Evolutionary conservation across 179 eudicot genomes (phyloP).

Genomic region (Heliamphora pulchella): DNA sequence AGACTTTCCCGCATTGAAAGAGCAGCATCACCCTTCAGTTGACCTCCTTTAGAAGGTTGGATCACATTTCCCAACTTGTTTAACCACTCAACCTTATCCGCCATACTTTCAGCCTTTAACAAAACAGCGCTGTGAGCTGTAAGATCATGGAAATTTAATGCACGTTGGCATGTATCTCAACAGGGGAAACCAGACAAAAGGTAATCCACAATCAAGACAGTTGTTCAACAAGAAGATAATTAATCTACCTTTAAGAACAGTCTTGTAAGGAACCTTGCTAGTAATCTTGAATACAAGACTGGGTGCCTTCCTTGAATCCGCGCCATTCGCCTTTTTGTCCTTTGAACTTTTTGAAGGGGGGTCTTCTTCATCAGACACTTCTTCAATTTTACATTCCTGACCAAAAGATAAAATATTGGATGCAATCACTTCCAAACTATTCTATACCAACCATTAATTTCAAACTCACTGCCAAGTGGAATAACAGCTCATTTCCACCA

Average conservation of each 20-base stretch:
- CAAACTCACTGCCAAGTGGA: neutral
- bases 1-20: slow-evolving; percentile 74
- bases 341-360: slow-evolving; percentile 83
- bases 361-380: slow-evolving; percentile 80
- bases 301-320: slow-evolving; percentile 57
- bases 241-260: slow-evolving; percentile 79
- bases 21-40: slow-evolving; percentile 54
- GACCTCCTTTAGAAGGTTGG: slow-evolving; percentile 61
- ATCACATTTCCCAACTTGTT: slow-evolving; percentile 65
- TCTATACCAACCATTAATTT: neutral
- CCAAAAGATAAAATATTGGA: slow-evolving; percentile 6
- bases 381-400: slow-evolving; percentile 93
- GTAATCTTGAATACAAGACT: slow-evolving; percentile 74
- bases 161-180: slow-evolving; percentile 1
- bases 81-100: slow-evolving; percentile 90
- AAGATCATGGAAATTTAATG: slow-evolving; percentile 20
- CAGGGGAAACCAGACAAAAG: slow-evolving; percentile 10
- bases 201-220: neutral
- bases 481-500: neutral
- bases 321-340: slow-evolving; percentile 90
- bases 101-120: slow-evolving; percentile 80
- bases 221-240: neutral
- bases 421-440: neutral
- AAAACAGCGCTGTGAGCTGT: slow-evolving; percentile 94
- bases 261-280: slow-evolving; percentile 89